phyloP scores from a whole-genome alignment of 2,329 filamentous ascomycete genomes.

The Arachnopeziza araneosa region DNA sequence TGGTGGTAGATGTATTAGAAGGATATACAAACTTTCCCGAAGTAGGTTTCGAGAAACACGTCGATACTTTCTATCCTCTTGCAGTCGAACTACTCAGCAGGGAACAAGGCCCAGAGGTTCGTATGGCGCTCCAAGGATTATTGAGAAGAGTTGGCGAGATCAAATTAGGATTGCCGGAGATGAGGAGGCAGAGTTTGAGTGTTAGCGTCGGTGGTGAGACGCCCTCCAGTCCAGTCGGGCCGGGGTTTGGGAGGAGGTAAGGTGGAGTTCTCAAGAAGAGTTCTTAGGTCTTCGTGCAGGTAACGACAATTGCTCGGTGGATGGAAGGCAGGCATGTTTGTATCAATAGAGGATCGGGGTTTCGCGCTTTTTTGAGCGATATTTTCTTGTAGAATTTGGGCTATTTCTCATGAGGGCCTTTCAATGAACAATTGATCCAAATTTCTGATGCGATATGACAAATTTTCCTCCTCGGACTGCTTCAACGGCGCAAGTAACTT shows the following conservation, averaged over 20 bases:
- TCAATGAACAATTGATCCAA: too few relatives aligned
- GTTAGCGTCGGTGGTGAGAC: not conserved
- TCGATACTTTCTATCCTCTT: slow-evolving; percentile 80
- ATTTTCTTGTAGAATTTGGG: not conserved
- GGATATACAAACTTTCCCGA: slow-evolving; percentile 82
- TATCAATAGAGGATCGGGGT: not conserved
- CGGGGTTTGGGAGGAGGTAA: not conserved
- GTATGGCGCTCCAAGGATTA: slow-evolving; percentile 70
- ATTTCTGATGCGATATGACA: too few relatives aligned
- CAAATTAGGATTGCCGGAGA: slow-evolving; percentile 40
- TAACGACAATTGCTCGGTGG: not conserved
- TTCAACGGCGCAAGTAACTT: too few relatives aligned
- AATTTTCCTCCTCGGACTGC: too few relatives aligned
- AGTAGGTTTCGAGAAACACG: slow-evolving; percentile 72
- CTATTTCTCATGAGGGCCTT: not conserved
- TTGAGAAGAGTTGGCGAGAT: slow-evolving; percentile 80
- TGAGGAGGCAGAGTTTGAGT: slow-evolving; percentile 4
- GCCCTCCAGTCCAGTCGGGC: not conserved
- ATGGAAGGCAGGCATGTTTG: not conserved
- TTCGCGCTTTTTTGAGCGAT: too few relatives aligned
- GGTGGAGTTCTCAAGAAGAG: not conserved
- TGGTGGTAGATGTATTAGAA: slow-evolving; percentile 94
- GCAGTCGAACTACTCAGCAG: slow-evolving; percentile 76
- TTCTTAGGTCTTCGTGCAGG: not conserved
- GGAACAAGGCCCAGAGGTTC: slow-evolving; percentile 75